Evolutionary conservation across 2,329 filamentous ascomycete species (phyloP).

Genomic region (Pyricularia sp.): DNA sequence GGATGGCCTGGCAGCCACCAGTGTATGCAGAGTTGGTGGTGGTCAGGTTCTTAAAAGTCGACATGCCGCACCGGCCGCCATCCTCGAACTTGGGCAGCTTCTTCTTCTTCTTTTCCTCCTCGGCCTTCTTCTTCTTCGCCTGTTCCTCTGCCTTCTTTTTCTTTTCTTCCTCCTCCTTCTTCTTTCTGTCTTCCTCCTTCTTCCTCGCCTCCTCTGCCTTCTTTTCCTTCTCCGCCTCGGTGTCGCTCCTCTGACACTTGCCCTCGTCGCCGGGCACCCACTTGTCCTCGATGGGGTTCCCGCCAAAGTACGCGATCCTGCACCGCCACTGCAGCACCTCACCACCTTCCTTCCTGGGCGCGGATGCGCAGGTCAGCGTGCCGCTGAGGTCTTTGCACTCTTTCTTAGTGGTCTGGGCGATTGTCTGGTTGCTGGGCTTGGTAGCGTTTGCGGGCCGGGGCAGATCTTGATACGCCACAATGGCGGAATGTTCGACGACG

Average conservation of each 20-base stretch:
- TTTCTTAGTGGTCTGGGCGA: background rate
- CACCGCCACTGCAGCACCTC: background rate
- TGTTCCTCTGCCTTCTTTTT: background rate
- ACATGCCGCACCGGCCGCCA: background rate
- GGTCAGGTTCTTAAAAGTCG: constrained; percentile 1
- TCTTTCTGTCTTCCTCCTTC: background rate
- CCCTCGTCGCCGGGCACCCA: background rate
- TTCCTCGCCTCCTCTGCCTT: background rate
- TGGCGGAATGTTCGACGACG: background rate
- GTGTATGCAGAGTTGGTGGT: background rate
- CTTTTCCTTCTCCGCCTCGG: background rate
- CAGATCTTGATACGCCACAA: background rate
- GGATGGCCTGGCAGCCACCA: constrained; percentile 2
- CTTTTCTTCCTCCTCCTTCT: background rate
- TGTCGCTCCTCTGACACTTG: background rate
- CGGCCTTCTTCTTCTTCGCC: background rate
- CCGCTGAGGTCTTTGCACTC: background rate
- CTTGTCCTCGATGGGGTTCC: background rate
- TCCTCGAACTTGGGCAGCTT: background rate
- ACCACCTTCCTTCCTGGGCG: background rate
- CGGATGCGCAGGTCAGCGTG: background rate
- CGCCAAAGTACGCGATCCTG: background rate
- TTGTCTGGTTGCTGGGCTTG: background rate
- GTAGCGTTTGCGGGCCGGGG: background rate
- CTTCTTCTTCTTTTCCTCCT: background rate